Percentiles rank a stretch among this genome's conserved stretches.
Evolutionary conservation across 345 rosid species (phyloP).

Genomic region (Eutrema heterophyllum): DNA sequence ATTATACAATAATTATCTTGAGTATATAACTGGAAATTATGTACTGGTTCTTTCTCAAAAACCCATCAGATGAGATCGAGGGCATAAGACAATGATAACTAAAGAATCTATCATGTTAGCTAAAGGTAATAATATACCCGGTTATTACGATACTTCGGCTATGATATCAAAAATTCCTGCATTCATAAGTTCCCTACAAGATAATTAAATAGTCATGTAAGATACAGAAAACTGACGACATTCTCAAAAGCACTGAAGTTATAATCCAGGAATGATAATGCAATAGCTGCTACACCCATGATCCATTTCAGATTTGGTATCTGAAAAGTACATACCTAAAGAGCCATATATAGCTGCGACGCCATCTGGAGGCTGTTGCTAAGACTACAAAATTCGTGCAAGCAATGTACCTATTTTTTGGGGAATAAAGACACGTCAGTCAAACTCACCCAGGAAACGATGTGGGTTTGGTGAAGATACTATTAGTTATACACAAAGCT

Average conservation of each 20-base stretch:
- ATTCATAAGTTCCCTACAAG: constrained; percentile 63
- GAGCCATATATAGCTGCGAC: constrained; percentile 67
- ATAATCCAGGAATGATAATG: not conserved
- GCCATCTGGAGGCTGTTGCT: constrained; percentile 71
- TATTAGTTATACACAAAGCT: no score
- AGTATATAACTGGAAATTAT: constrained; percentile 1
- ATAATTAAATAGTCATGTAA: not conserved
- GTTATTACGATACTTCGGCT: constrained; percentile 62
- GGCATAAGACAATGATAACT: no score
- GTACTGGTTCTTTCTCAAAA: no score
- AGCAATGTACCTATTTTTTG: constrained; percentile 59
- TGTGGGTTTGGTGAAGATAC: constrained; percentile 8
- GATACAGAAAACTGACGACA: not conserved
- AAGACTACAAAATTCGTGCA: constrained; percentile 83
- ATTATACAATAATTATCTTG: constrained; percentile 30
- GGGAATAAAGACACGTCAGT: constrained; percentile 14
- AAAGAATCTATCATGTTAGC: not conserved
- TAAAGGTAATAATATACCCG: constrained; percentile 50
- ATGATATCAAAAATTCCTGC: constrained; percentile 83
- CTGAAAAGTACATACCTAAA: constrained; percentile 46
- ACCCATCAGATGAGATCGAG: no score
- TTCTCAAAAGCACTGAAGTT: not conserved
- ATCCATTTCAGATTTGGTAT: constrained; percentile 9
- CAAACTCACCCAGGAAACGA: constrained; percentile 1
- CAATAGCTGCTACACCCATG: not conserved